These are phyloP conservation scores for Favolaschia claudopus DNA, from an alignment of 768 basidiomycete species.

Conservation along the genomic window DNA sequence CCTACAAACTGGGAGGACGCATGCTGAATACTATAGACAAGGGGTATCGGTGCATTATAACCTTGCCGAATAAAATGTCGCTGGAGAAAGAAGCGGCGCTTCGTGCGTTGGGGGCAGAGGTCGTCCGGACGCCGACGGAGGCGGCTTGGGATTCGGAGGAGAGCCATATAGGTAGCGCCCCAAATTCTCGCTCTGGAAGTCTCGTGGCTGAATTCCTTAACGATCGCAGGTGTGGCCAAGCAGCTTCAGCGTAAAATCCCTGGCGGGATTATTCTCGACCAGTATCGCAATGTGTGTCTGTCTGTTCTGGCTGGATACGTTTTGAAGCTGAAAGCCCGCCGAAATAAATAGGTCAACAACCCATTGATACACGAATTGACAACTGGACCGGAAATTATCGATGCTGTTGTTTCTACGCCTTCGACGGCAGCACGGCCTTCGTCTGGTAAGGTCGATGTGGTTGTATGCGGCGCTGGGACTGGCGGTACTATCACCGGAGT, in stretches of 20 bases:
- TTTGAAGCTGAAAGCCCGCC: background rate
- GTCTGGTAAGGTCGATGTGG: conserved; percentile 78
- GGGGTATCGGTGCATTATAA: conserved; percentile 92
- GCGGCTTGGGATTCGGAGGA: conserved; percentile 90
- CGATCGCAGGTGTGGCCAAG: conserved; percentile 86
- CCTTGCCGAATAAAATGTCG: conserved; percentile 96
- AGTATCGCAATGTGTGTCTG: conserved; percentile 77
- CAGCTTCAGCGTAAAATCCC: conserved; percentile 82
- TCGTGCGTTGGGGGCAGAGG: conserved; percentile 91
- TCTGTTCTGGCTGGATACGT: background rate
- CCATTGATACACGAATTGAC: conserved; percentile 89
- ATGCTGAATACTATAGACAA: conserved; percentile 84
- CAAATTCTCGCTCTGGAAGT: conserved; percentile 37
- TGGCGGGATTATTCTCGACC: conserved; percentile 89
- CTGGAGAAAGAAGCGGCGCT: conserved; percentile 93
- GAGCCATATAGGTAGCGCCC: conserved; percentile 87
- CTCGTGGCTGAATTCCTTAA: conserved; percentile 90
- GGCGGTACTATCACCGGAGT: conserved; percentile 95
- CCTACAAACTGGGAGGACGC: conserved; percentile 30
- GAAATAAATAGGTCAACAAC: conserved; percentile 69
- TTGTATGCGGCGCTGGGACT: conserved; percentile 91
- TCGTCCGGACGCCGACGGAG: conserved; percentile 91
- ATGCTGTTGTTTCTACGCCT: conserved; percentile 72
- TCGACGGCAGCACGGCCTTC: conserved; percentile 65
- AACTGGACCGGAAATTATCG: conserved; percentile 93